Base-by-base conservation (phyloP, 495 filamentous ascomycete genomes). In the Penicillium subrubescens region DNA sequence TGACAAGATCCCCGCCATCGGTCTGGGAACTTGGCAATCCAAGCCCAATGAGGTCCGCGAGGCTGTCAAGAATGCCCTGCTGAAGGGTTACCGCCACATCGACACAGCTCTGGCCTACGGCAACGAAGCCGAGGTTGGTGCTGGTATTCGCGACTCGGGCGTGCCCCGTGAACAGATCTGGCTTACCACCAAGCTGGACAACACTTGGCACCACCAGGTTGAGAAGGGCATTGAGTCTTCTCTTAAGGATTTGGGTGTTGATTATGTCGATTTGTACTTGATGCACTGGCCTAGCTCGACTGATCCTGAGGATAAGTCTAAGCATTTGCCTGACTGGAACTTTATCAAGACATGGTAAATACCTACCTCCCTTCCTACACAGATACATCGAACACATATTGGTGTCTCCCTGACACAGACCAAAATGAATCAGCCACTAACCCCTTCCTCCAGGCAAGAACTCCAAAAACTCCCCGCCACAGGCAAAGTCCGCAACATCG, bases 161-260 rank as follows among this genome's bases (percentile, higher is more conserved):
- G 87, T 97, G 1, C 89, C 92, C 33, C 88, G 92, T 43, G 83
- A 88, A 35, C 81, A 96, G 75, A 90, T 96, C 75, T 96, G 88
- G 86, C 79, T 96, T 74, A 94, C 92, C 48, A 95, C 92, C 66
- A 97, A 96, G 84, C 85, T 95, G 57, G 87, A 92, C 79, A 94
- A 94, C 82, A 79, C 88, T 56, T 92, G 87, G 85, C 92, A 96
- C 80, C 84, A 90, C 69, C 77, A 81, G 46, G 87, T 90, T 8
- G 74, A 87, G 46, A 86, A 91, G 73, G 92, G 88, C 44, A 86
- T 96, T 66, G 82, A 86, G 35, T 80, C 76, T 33, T 91, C 88
- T 5, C 83, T 96, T 59, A 86, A 88, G 77, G 83, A 82, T 67
- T 82, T 97, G 23, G 88, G 86, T 11, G 78, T 86, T 21, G 87